These are phyloP conservation scores for Plasmodium berghei DNA, from an alignment of 169 alveolate genomes.

Conservation along the genomic window DNA sequence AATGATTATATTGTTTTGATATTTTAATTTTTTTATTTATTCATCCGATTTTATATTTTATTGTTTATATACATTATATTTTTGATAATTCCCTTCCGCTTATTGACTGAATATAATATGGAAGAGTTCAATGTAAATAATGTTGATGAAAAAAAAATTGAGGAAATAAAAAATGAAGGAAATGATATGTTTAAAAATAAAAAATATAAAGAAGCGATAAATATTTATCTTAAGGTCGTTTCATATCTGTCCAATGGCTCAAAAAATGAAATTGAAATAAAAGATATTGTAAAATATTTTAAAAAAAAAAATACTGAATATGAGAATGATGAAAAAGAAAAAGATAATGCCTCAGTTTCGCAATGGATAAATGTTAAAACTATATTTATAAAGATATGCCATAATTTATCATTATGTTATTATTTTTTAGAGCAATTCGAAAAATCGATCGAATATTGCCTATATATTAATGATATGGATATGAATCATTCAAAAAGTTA, in stretches of 20 bases:
- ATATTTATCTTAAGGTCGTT: conserved; percentile 21
- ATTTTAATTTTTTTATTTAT: too few relatives aligned
- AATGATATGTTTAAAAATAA: conserved; percentile 29
- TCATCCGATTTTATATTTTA: too few relatives aligned
- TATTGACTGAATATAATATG: not conserved
- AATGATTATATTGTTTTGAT: too few relatives aligned
- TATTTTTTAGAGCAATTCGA: conserved; percentile 42
- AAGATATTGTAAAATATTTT: conserved; percentile 26
- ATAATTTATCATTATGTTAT: conserved; percentile 58
- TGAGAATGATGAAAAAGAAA: not conserved
- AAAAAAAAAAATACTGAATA: conserved; percentile 1
- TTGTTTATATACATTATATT: too few relatives aligned
- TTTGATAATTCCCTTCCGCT: too few relatives aligned
- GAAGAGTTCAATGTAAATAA: not conserved
- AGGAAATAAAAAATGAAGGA: conserved; percentile 65
- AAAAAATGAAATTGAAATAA: not conserved
- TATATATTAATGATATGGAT: conserved; percentile 41
- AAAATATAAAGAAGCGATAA: conserved; percentile 47
- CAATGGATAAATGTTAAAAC: conserved; percentile 1
- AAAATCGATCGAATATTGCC: conserved; percentile 33
- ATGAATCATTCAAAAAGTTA: conserved; percentile 51
- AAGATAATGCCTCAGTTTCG: not conserved
- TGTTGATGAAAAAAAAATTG: conserved; percentile 15
- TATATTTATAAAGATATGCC: conserved; percentile 42
- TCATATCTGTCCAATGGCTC: conserved; percentile 20